These are phyloP conservation scores for Neoarthrinium moseri DNA, from an alignment of 2,329 filamentous ascomycete genomes.

Conservation along the genomic window DNA sequence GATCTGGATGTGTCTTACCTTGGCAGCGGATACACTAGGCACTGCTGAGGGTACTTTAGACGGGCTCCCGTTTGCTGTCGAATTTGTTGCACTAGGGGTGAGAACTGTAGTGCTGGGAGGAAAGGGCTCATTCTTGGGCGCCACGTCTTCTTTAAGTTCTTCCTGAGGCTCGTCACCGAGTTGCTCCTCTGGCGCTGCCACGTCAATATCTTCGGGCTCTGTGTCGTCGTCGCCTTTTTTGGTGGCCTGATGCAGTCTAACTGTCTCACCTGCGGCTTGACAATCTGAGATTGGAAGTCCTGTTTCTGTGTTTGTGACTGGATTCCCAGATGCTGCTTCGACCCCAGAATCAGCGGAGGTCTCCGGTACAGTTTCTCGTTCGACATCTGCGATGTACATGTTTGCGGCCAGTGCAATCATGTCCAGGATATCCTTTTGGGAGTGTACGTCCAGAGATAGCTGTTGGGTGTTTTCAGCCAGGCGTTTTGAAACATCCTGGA, in stretches of 20 bases:
- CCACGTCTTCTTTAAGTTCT: conserved; percentile 12
- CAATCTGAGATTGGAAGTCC: too few species aligned
- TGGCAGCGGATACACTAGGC: background rate
- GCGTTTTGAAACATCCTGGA: conserved; percentile 40
- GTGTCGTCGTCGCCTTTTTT: conserved; percentile 19
- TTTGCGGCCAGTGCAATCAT: conserved; percentile 49
- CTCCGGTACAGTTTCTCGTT: conserved; percentile 19
- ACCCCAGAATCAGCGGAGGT: background rate
- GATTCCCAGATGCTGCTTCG: conserved; percentile 2
- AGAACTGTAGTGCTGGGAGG: conserved; percentile 9
- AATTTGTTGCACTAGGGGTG: conserved; percentile 3
- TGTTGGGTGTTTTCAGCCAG: conserved; percentile 37
- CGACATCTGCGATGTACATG: conserved; percentile 45
- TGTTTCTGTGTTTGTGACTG: too few species aligned
- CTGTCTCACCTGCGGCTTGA: conserved; percentile 7
- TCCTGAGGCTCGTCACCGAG: conserved; percentile 28
- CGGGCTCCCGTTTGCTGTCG: conserved; percentile 1
- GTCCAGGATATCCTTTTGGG: conserved; percentile 47
- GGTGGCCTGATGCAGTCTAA: background rate
- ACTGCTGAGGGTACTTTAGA: conserved; percentile 1
- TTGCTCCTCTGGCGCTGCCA: conserved; percentile 41
- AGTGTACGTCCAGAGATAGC: conserved; percentile 12
- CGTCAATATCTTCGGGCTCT: conserved; percentile 48
- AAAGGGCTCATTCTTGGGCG: conserved; percentile 10
- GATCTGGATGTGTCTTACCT: background rate